Conservation (phyloP, 257 asterid genomes). For the Petunia secreta region DNA sequence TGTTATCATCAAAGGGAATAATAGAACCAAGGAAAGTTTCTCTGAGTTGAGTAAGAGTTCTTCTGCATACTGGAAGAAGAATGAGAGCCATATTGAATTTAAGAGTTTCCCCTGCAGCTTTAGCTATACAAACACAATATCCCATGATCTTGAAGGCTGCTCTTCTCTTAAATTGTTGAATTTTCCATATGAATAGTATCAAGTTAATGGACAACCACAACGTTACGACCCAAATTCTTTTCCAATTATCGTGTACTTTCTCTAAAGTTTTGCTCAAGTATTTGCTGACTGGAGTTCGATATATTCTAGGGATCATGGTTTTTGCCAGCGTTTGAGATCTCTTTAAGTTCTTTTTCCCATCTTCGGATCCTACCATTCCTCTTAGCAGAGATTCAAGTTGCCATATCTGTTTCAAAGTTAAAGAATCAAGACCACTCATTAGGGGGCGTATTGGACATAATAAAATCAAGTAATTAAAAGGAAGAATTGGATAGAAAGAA, state of each 20-base stretch:
- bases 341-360: constrained; percentile 29
- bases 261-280: constrained; percentile 54
- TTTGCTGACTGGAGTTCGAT: constrained; percentile 70
- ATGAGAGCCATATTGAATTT: constrained; percentile 91
- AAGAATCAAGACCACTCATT: neutral
- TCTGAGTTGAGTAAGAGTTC: constrained; percentile 67
- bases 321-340: constrained; percentile 60
- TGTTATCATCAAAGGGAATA: constrained; percentile 86
- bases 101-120: constrained; percentile 74
- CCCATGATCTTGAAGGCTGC: constrained; percentile 72
- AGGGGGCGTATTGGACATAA: too few species aligned
- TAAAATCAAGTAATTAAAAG: neutral
- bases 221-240: constrained; percentile 55
- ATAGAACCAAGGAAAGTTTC: constrained; percentile 64
- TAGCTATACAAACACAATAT: constrained; percentile 74
- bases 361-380: constrained; percentile 64
- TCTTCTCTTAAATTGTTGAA: constrained; percentile 43
- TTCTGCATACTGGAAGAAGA: constrained; percentile 79
- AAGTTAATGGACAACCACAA: constrained; percentile 58
- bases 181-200: constrained; percentile 60
- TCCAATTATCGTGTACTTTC: constrained; percentile 65
- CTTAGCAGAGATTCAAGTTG: constrained; percentile 78
- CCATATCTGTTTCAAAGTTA: constrained; percentile 61
- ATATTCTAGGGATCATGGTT: constrained; percentile 83
- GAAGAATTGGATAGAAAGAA: neutral